These are phyloP conservation scores for Saccharomycopsis crataegensis DNA, from an alignment of 1,139 yeast genomes.

Conservation along the genomic window DNA sequence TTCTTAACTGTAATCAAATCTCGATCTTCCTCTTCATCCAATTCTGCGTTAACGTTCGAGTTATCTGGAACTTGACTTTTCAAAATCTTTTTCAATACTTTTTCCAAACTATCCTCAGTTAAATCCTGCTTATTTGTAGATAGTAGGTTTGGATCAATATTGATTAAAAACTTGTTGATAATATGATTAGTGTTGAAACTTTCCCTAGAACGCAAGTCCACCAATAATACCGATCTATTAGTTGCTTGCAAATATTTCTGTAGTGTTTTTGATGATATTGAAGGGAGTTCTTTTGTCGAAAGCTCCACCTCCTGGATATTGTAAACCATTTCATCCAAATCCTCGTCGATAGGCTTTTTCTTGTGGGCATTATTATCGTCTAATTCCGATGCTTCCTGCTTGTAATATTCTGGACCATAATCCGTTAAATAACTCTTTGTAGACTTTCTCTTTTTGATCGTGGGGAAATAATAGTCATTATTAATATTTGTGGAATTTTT, in stretches of 20 bases:
- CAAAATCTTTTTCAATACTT: constrained; percentile 28
- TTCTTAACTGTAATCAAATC: constrained; percentile 27
- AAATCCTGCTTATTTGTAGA: constrained; percentile 26
- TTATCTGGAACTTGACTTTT: constrained; percentile 8
- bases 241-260: constrained; percentile 13
- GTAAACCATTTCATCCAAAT: constrained; percentile 1
- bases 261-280: constrained; percentile 8
- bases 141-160: constrained; percentile 49
- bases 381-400: constrained; percentile 1
- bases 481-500: not conserved
- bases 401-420: constrained; percentile 19
- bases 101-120: constrained; percentile 37
- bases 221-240: constrained; percentile 31
- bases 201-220: constrained; percentile 49
- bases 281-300: constrained; percentile 2
- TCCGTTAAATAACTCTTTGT: constrained; percentile 19
- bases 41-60: constrained; percentile 1
- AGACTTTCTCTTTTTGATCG: constrained; percentile 12
- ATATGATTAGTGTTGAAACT: constrained; percentile 50
- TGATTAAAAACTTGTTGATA: constrained; percentile 39
- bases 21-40: constrained; percentile 28
- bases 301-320: constrained; percentile 1
- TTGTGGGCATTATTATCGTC: not conserved
- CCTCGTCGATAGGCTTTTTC: not conserved
- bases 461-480: constrained; percentile 13